Percentiles rank a stretch among this genome's conserved stretches.
phyloP scores from a whole-genome alignment of 139 green algal genomes.

The Trebouxia sp. region DNA sequence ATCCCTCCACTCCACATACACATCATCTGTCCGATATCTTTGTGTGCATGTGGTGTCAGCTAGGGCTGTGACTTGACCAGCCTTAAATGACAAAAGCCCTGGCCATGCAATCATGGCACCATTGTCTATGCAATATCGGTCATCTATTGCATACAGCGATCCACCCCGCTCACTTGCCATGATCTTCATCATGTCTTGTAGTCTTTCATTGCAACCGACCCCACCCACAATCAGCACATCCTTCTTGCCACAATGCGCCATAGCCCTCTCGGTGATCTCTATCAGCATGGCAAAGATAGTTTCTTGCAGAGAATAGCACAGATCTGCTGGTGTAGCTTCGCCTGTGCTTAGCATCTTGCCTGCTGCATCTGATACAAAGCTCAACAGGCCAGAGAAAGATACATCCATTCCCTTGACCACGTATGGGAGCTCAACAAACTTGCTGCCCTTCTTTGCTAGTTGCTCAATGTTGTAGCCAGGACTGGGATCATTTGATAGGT shows the following conservation, averaged over 20 bases:
- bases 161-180: conserved; percentile 74
- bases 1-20: conserved; percentile 71
- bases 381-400: conserved; percentile 87
- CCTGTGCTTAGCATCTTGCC: conserved; percentile 47
- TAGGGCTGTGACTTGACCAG: conserved; percentile 56
- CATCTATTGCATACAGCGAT: conserved; percentile 54
- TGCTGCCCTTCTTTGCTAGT: conserved; percentile 74
- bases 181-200: conserved; percentile 59
- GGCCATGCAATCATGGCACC: conserved; percentile 96
- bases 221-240: conserved; percentile 92
- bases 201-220: conserved; percentile 88
- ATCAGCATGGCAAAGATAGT: conserved; percentile 95
- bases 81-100: conserved; percentile 72
- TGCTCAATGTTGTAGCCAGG: conserved; percentile 96
- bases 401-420: conserved; percentile 96
- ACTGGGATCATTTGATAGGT: conserved; percentile 78
- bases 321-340: conserved; percentile 74
- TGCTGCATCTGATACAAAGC: conserved; percentile 61
- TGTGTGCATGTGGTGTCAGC: conserved; percentile 80
- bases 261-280: conserved; percentile 91
- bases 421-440: conserved; percentile 87
- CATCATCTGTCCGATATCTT: conserved; percentile 87
- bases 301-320: conserved; percentile 91
- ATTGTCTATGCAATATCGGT: conserved; percentile 94
- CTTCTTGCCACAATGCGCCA: conserved; percentile 77